phyloP scores from a whole-genome alignment of 768 basidiomycete species.

The Gelatoporia subvermispora region DNA sequence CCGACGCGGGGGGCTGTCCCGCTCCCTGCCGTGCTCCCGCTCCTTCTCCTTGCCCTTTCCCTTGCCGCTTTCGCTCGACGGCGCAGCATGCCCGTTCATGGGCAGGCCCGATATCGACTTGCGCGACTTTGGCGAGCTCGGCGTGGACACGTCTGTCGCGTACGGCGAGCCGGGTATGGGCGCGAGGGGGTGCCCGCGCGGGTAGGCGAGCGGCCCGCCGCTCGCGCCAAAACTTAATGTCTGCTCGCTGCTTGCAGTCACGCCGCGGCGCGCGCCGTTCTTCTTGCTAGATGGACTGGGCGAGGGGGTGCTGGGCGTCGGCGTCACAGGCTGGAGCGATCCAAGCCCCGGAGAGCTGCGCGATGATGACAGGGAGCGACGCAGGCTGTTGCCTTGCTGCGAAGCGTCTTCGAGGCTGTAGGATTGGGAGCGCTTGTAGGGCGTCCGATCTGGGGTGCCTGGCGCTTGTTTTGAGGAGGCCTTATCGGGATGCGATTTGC shows the following conservation, averaged over 20 bases:
- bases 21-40: slow-evolving; percentile 16
- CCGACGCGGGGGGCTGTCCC: slow-evolving; percentile 26
- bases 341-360: slow-evolving; percentile 15
- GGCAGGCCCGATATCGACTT: slow-evolving; percentile 34
- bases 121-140: slow-evolving; percentile 36
- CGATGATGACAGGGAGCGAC: slow-evolving; percentile 22
- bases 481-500: slow-evolving; percentile 5
- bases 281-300: slow-evolving; percentile 1
- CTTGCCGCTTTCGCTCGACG: background rate
- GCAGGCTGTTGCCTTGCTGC: slow-evolving; percentile 1
- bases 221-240: slow-evolving; percentile 6
- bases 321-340: background rate
- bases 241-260: slow-evolving; percentile 12
- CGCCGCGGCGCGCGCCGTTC: slow-evolving; percentile 6
- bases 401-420: slow-evolving; percentile 14
- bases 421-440: slow-evolving; percentile 21
- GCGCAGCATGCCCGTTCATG: slow-evolving; percentile 21
- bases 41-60: background rate
- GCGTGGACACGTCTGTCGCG: slow-evolving; percentile 51
- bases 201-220: slow-evolving; percentile 19
- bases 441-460: slow-evolving; percentile 6
- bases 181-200: slow-evolving; percentile 25
- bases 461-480: slow-evolving; percentile 4
- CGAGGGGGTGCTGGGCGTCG: background rate
- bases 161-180: slow-evolving; percentile 54